Conservation (phyloP, 2,329 filamentous ascomycete species). For the Fusarium sp. region DNA sequence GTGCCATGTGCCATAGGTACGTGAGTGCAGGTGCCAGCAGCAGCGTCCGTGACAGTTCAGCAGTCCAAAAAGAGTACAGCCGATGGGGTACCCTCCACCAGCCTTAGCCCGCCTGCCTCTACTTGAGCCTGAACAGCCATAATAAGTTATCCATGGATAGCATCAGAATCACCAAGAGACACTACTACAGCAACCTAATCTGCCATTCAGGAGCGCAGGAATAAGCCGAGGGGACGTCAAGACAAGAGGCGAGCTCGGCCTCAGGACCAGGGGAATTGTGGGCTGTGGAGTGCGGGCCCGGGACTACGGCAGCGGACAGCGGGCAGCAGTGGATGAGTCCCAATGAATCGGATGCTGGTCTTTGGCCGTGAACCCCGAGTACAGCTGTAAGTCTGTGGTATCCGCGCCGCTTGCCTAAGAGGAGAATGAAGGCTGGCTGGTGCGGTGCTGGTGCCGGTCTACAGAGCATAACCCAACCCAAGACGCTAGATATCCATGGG, state of each 20-base stretch:
- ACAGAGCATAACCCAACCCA: conserved; percentile 26
- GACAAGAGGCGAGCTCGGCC: conserved; percentile 34
- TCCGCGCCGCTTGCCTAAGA: conserved; percentile 5
- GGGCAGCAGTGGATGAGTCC: conserved; percentile 37
- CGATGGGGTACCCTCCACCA: conserved; percentile 31
- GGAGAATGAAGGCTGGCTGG: conserved; percentile 5
- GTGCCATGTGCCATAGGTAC: conserved; percentile 36
- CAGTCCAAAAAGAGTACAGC: conserved; percentile 35
- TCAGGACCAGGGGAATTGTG: conserved; percentile 36
- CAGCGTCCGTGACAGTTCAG: conserved; percentile 29
- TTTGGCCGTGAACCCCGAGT: conserved; percentile 43
- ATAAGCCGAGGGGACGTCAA: conserved; percentile 37
- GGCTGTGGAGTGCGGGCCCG: conserved; percentile 42
- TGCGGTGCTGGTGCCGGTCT: conserved; percentile 32
- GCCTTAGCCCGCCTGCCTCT: conserved; percentile 5
- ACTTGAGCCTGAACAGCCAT: background rate
- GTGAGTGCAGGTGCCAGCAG: conserved; percentile 27
- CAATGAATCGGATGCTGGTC: conserved; percentile 39
- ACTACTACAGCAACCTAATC: conserved; percentile 12
- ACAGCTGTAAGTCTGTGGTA: conserved; percentile 26
- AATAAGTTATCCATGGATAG: conserved; percentile 11
- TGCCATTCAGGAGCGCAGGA: conserved; percentile 34
- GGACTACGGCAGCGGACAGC: conserved; percentile 45
- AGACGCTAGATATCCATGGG: conserved; percentile 43
- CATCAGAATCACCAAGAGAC: conserved; percentile 22